These are phyloP conservation scores for Colletotrichum acutatum DNA, from an alignment of 2,329 filamentous ascomycete genomes.

Conservation along the genomic window DNA sequence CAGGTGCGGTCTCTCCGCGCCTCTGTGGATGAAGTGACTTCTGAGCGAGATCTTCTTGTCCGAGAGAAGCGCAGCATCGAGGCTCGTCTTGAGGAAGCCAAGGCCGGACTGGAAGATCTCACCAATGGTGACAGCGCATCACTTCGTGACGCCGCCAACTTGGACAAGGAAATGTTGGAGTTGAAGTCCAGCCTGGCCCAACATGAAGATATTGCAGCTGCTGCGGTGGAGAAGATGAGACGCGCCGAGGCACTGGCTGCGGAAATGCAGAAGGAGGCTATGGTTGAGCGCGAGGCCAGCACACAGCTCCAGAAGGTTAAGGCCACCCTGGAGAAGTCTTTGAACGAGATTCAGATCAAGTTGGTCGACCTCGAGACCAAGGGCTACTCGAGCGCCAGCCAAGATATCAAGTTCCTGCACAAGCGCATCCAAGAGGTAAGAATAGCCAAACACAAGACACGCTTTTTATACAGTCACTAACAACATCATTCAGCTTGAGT, in stretches of 20 bases:
- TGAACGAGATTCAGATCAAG: conserved; percentile 90
- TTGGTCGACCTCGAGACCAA: conserved; percentile 97
- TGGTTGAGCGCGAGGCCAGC: conserved; percentile 83
- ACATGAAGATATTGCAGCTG: conserved; percentile 90
- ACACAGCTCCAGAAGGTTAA: conserved; percentile 90
- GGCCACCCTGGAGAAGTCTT: conserved; percentile 84
- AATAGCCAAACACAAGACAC: neutral
- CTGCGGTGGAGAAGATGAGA: conserved; percentile 97
- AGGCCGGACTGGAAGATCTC: conserved; percentile 87
- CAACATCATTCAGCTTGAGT: conserved; percentile 75
- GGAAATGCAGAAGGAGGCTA: conserved; percentile 94
- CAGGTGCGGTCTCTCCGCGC: conserved; percentile 88
- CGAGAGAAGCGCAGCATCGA: conserved; percentile 94
- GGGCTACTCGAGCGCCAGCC: conserved; percentile 92
- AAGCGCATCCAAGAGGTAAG: conserved; percentile 94
- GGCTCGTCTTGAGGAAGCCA: conserved; percentile 85
- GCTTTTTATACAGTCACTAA: conserved; percentile 39
- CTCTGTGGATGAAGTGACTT: conserved; percentile 84
- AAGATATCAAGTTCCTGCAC: conserved; percentile 94
- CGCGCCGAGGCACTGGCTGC: conserved; percentile 87
- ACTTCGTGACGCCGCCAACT: conserved; percentile 87
- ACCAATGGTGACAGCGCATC: conserved; percentile 86
- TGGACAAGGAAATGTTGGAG: conserved; percentile 89
- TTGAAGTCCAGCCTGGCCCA: conserved; percentile 90
- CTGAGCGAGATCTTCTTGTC: conserved; percentile 84